phyloP scores from a whole-genome alignment of 106 monocot species.

The Xerophyta viscosa region DNA sequence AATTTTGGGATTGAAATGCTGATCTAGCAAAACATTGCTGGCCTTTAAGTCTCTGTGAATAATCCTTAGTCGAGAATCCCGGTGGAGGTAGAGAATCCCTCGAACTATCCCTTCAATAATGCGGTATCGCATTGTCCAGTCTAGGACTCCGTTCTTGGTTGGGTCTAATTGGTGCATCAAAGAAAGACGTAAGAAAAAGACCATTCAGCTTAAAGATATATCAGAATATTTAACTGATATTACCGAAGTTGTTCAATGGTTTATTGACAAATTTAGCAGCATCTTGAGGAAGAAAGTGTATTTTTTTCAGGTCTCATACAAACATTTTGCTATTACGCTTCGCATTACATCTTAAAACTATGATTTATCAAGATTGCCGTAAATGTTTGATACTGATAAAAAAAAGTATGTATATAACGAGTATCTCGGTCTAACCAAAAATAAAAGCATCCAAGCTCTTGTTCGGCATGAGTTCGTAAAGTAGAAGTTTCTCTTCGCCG shows the following conservation, averaged over 20 bases:
- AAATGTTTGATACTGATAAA: not conserved
- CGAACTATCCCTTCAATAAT: slow-evolving; percentile 14
- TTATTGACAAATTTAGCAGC: no score
- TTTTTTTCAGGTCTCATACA: no score
- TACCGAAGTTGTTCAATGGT: no score
- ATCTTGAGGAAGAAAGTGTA: no score
- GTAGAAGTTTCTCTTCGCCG: slow-evolving; percentile 7
- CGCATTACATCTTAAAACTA: no score
- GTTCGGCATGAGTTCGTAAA: slow-evolving; percentile 5
- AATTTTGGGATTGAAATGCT: slow-evolving; percentile 4
- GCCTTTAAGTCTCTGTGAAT: slow-evolving; percentile 8
- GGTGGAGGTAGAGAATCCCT: slow-evolving; percentile 4
- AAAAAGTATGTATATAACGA: not conserved
- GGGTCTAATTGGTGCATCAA: no score
- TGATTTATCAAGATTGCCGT: no score
- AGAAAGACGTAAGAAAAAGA: no score
- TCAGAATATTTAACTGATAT: no score
- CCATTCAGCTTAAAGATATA: no score
- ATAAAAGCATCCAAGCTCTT: slow-evolving; percentile 11
- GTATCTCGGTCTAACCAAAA: slow-evolving; percentile 4
- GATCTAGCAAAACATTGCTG: slow-evolving; percentile 6
- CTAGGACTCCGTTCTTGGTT: no score
- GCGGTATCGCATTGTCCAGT: slow-evolving; percentile 11
- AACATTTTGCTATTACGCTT: no score
- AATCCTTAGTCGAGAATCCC: slow-evolving; percentile 1